Evolutionary conservation across 106 monocot species (phyloP), one percentile per base, ranked within the genome.

Genomic region (Dendrobium officinale): DNA sequence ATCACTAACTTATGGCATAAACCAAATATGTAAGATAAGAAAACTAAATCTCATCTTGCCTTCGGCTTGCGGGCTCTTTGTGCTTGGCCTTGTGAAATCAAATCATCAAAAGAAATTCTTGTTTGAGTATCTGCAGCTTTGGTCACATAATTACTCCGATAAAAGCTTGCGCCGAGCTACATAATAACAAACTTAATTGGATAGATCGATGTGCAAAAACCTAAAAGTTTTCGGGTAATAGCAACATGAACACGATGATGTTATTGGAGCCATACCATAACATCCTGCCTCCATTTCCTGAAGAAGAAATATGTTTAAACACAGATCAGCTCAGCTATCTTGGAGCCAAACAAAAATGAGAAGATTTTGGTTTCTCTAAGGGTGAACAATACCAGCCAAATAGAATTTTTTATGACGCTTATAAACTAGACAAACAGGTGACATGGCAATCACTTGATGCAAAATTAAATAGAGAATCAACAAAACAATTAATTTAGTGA

Each of bases 41-140:
- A 68, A 31, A 68, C 9, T 37, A 70, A 70, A 33, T 70, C 2
- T 70, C n/a, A 70, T 33, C 70, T 70, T 70, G 70, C 70, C 70
- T 70, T 70, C 37, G 70, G 16, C 70, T 70, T 70, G 70, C 37
- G 16, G 24, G 37, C 70, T 16, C 37, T 70, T n/a, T 70, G 70
- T 70, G 37, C 10, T 40, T 0, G 9, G 20, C 4, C 37, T 16
- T 70, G 33, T 37, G 37, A 70, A 70, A 70, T 70, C 13, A 70
- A 16, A 37, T 15, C 70, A 70, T 70, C 37, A 70, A 70, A 37
- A 70, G 70, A 70, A 70, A 16, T 16, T 37, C 31, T 70, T 37
- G 70, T 16, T 70, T 3, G 70, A 70, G 70, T 4, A 70, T 70
- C 37, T 37, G 15, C 37, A 70, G 70, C 29, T 24, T 33, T 70